Conservation (phyloP, 306 rosid genomes). For the Malus orientalis region DNA sequence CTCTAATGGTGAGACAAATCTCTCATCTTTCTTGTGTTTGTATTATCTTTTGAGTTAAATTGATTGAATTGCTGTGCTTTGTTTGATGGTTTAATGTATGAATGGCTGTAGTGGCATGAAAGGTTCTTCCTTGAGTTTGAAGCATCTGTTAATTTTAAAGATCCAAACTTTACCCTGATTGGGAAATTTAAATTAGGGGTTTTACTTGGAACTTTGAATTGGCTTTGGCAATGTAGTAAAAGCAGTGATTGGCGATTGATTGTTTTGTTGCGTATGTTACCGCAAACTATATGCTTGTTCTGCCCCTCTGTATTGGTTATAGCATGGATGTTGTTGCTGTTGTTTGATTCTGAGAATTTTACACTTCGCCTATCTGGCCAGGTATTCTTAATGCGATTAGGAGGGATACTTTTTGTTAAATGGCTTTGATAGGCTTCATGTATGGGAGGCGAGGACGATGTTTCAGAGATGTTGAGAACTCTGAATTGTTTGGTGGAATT, state of each 20-base stretch:
- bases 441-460: not conserved
- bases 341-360: constrained; percentile 3
- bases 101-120: too few relatives aligned
- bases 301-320: not conserved
- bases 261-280: not conserved
- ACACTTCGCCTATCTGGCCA: not conserved
- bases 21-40: not conserved
- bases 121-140: not conserved
- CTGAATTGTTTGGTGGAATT: not conserved
- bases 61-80: not conserved
- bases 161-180: not conserved
- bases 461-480: not conserved
- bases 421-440: not conserved
- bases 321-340: not conserved
- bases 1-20: constrained; percentile 53
- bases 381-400: not conserved
- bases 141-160: not conserved
- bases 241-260: not conserved
- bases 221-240: not conserved
- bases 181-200: not conserved
- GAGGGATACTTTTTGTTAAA: not conserved
- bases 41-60: not conserved
- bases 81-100: too few relatives aligned
- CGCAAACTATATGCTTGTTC: not conserved
- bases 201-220: not conserved